phyloP scores from a whole-genome alignment of 2,329 filamentous ascomycete species.

The Hymenoscyphus albidus region DNA sequence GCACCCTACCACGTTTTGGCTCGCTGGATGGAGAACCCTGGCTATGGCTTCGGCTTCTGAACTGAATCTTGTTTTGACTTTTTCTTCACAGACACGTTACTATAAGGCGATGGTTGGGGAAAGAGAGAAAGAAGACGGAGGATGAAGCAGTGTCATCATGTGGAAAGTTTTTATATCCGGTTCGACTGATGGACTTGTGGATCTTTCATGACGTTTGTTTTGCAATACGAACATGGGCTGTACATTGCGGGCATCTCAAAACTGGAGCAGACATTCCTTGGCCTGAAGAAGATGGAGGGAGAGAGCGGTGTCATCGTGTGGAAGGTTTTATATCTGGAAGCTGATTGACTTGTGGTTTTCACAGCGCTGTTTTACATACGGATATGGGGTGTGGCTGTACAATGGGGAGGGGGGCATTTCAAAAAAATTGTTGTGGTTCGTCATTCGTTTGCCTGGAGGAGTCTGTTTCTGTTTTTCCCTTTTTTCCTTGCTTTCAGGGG shows the following conservation, averaged over 20 bases:
- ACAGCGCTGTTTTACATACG: background rate
- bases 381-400: background rate
- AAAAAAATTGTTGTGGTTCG: background rate
- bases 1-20: background rate
- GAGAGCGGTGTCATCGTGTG: background rate
- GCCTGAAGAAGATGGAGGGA: background rate
- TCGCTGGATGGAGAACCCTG: background rate
- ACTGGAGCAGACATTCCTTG: no score
- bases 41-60: background rate
- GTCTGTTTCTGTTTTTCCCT: no score
- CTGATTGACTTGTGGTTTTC: constrained; percentile 1
- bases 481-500: no score
- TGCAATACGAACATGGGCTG: no score
- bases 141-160: background rate
- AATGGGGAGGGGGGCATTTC: background rate
- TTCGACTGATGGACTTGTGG: background rate
- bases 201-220: background rate
- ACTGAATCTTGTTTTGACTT: background rate
- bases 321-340: background rate
- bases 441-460: no score
- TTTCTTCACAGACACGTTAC: background rate
- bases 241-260: no score
- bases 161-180: background rate
- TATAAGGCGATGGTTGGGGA: background rate
- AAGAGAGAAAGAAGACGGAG: background rate